Evolutionary conservation across 2,329 filamentous ascomycete genomes (phyloP).

Genomic region (Trichophaea hybrida): DNA sequence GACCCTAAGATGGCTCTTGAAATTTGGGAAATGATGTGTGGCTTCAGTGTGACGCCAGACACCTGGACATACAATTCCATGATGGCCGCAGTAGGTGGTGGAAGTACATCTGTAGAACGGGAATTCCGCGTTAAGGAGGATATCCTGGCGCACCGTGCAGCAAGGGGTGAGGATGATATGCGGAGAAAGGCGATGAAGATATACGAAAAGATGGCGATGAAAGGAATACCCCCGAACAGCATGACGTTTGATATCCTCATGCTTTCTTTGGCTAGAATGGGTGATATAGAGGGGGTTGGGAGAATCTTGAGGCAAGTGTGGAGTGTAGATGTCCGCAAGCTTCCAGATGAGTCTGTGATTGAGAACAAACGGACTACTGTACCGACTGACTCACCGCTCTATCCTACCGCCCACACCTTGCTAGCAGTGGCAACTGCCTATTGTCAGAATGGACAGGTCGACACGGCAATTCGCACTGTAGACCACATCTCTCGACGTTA

Average conservation of each 20-base stretch:
- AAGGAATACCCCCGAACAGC: conserved; percentile 36
- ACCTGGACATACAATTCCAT: conserved; percentile 42
- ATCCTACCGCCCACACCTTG: conserved; percentile 46
- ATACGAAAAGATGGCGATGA: conserved; percentile 36
- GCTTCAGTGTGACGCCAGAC: conserved; percentile 34
- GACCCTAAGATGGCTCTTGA: conserved; percentile 33
- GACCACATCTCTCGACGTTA: conserved; percentile 49
- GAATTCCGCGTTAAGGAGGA: conserved; percentile 9
- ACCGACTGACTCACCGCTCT: conserved; percentile 38
- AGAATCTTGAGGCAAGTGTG: conserved; percentile 40
- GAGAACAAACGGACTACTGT: conserved; percentile 26
- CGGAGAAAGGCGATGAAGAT: conserved; percentile 31
- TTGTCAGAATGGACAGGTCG: conserved; percentile 50
- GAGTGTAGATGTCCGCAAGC: conserved; percentile 38
- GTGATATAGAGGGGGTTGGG: conserved; percentile 36
- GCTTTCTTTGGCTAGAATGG: conserved; percentile 40
- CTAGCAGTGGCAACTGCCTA: conserved; percentile 54
- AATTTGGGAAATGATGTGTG: conserved; percentile 36
- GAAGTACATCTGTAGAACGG: conserved; percentile 24
- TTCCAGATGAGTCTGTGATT: conserved; percentile 23
- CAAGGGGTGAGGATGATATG: conserved; percentile 29
- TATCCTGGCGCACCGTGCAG: conserved; percentile 28
- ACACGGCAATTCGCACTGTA: conserved; percentile 44
- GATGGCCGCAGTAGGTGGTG: conserved; percentile 39
- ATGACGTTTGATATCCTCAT: conserved; percentile 42